phyloP scores from a whole-genome alignment of 2,329 filamentous ascomycete genomes.

The Trichoderma endophyticum region DNA sequence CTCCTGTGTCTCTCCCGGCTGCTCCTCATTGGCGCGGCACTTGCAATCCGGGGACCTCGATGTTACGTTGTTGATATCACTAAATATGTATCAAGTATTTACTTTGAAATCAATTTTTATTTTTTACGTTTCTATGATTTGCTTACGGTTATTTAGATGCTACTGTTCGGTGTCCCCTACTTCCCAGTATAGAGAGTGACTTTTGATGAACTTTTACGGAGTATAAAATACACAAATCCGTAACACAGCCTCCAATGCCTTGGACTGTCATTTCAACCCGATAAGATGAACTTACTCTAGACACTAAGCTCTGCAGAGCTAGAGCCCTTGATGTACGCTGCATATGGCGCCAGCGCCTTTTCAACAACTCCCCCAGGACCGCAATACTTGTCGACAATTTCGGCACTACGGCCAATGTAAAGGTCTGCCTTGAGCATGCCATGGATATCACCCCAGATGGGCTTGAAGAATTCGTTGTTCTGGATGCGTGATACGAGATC shows the following conservation, averaged over 20 bases:
- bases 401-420: constrained; percentile 44
- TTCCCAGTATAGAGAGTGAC: too few relatives aligned
- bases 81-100: too few relatives aligned
- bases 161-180: too few relatives aligned
- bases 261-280: neutral
- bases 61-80: neutral
- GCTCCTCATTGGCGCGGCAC: neutral
- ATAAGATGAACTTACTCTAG: neutral
- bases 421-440: constrained; percentile 55
- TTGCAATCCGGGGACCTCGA: neutral
- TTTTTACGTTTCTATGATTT: too few relatives aligned
- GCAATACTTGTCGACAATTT: constrained; percentile 47
- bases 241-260: neutral
- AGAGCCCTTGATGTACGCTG: constrained; percentile 31
- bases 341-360: constrained; percentile 39
- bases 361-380: constrained; percentile 39
- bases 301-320: constrained; percentile 16
- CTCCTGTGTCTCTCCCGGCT: neutral
- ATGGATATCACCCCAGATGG: constrained; percentile 68
- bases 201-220: too few relatives aligned
- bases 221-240: too few relatives aligned
- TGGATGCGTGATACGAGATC: constrained; percentile 79
- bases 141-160: too few relatives aligned
- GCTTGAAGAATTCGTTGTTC: constrained; percentile 68
- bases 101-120: too few relatives aligned